phyloP scores from a whole-genome alignment of 768 basidiomycete species.

The Xerocomellus intermedius region DNA sequence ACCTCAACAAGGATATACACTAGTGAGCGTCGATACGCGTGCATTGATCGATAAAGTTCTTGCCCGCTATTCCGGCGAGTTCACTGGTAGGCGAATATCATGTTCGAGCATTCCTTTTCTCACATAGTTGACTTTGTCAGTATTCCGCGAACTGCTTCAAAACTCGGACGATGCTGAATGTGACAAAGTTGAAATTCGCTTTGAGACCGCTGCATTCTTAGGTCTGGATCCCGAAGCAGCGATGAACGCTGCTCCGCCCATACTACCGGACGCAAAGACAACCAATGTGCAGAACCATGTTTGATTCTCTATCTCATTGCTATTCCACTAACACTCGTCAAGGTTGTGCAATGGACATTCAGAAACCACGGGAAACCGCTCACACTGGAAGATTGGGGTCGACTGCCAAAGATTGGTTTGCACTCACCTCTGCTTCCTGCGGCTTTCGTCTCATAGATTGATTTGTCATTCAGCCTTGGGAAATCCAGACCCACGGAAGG shows the following conservation, averaged over 20 bases:
- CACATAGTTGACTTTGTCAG: not conserved
- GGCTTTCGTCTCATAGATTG: not conserved
- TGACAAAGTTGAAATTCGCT: not conserved
- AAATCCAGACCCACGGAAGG: not conserved
- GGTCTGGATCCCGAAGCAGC: not conserved
- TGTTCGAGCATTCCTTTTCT: not conserved
- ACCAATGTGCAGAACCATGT: not conserved
- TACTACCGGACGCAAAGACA: not conserved
- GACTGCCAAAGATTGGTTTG: conserved; percentile 1
- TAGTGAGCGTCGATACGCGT: not conserved
- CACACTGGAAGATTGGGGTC: not conserved
- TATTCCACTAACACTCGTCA: not conserved
- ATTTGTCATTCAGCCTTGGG: not conserved
- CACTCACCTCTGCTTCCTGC: not conserved
- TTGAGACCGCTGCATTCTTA: not conserved
- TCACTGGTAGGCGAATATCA: not conserved
- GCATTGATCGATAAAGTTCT: conserved; percentile 1
- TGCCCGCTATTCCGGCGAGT: not conserved
- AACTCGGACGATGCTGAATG: not conserved
- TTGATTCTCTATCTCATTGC: not conserved
- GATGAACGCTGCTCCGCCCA: not conserved
- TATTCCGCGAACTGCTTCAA: conserved; percentile 4
- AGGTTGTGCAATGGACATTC: conserved; percentile 3
- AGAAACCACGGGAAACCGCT: conserved; percentile 1
- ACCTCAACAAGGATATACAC: not conserved